These are phyloP conservation scores for Suillus fuscotomentosus DNA, from an alignment of 768 basidiomycete genomes.

Conservation along the genomic window DNA sequence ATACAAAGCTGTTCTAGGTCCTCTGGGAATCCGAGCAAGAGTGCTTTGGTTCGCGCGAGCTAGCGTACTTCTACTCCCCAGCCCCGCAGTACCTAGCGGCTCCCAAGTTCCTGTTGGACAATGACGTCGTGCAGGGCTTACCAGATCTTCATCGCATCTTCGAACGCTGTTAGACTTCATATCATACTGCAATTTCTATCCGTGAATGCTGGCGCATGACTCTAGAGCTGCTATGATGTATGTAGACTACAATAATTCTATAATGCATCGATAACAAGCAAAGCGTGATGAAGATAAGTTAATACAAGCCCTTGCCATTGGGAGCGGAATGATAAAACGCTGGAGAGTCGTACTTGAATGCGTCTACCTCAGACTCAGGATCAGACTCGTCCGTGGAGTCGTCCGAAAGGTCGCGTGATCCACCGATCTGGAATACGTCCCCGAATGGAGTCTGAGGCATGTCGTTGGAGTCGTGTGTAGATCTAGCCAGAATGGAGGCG, in stretches of 20 bases:
- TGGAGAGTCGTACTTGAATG: constrained; percentile 62
- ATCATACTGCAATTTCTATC: not conserved
- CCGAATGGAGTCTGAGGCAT: constrained; percentile 78
- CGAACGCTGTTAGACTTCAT: constrained; percentile 68
- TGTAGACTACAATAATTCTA: not conserved
- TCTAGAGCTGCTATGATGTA: not conserved
- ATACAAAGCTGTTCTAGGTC: constrained; percentile 50
- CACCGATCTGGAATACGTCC: constrained; percentile 68
- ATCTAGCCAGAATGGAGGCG: constrained; percentile 80
- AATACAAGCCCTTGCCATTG: constrained; percentile 36
- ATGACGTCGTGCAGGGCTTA: constrained; percentile 79
- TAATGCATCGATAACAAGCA: constrained; percentile 3
- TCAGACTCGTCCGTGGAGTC: constrained; percentile 47
- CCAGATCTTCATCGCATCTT: constrained; percentile 95
- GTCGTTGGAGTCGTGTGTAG: constrained; percentile 52
- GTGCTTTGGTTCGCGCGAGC: constrained; percentile 84
- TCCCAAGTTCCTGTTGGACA: constrained; percentile 63
- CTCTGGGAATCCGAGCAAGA: constrained; percentile 83
- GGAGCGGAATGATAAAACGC: constrained; percentile 42
- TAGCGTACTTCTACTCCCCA: constrained; percentile 89
- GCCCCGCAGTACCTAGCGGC: constrained; percentile 57
- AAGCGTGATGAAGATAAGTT: constrained; percentile 5
- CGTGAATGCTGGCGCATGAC: not conserved
- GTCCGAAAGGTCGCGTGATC: constrained; percentile 34
- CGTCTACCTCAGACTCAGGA: constrained; percentile 42